Evolutionary conservation across 805 yeast species (phyloP), one percentile per base, ranked within the genome.

Genomic region (Candida awuae): DNA sequence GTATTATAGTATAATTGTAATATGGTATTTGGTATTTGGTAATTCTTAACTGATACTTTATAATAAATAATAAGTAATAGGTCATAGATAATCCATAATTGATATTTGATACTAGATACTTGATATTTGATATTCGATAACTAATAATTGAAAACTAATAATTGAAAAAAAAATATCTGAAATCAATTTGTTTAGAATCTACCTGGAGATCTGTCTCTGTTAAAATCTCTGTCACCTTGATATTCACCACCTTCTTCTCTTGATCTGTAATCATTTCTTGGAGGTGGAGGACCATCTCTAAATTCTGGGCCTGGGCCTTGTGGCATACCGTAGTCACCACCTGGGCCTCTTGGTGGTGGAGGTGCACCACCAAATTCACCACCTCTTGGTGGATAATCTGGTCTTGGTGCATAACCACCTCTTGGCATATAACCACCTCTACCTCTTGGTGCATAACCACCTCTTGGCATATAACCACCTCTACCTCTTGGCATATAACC

Each of bases 151-250:
- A n/a, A n/a, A n/a, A n/a, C n/a, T n/a, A n/a, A n/a, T n/a, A n/a
- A n/a, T n/a, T n/a, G n/a, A n/a, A n/a, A n/a, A n/a, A n/a, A n/a
- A n/a, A n/a, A n/a, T n/a, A n/a, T n/a, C n/a, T n/a, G n/a, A n/a
- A n/a, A n/a, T n/a, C n/a, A n/a, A 4, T 32, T 6, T 12, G 29
- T 28, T 64, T 65, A 75, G 61, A 76, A 79, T 67, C 85, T 77
- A 48, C 81, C 71, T 63, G 87, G 86, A 44, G 87, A 79, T 73
- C 86, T 79, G 60, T 77, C 83, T 59, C 83, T 71, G 50, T 71
- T 74, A 58, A 69, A 68, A 36, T 70, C 77, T 51, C 71, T 66
- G 42, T 77, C 67, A 55, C 55, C 53, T 34, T 39, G 44, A 32
- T 46, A 45, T 28, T 41, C 45, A 34, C 42, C 42, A 14, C 43